These are phyloP conservation scores for Malassezia brasiliensis DNA, from an alignment of 1,284 basidiomycete genomes.

Conservation along the genomic window DNA sequence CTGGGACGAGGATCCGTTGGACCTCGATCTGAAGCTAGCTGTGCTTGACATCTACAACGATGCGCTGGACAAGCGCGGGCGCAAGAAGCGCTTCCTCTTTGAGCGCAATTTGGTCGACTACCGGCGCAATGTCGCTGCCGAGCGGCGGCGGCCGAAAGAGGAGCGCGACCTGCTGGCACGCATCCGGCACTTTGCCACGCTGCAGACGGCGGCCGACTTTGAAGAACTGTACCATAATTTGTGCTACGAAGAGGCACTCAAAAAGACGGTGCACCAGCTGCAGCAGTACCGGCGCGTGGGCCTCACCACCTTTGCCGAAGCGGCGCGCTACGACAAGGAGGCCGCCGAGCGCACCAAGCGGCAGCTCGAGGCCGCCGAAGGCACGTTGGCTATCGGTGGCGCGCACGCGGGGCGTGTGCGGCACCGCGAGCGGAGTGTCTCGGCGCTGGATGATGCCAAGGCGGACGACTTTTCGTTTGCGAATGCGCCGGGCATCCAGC, in stretches of 20 bases:
- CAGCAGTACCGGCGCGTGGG: slow-evolving; percentile 43
- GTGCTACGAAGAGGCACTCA: slow-evolving; percentile 51
- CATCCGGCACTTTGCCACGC: slow-evolving; percentile 78
- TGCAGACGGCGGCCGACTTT: slow-evolving; percentile 85
- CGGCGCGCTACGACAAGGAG: slow-evolving; percentile 38
- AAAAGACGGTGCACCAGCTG: slow-evolving; percentile 35
- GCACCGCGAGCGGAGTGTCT: slow-evolving; percentile 28
- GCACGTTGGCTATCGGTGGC: slow-evolving; percentile 15
- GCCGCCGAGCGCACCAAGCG: slow-evolving; percentile 35
- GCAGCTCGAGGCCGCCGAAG: slow-evolving; percentile 37
- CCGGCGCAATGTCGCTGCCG: slow-evolving; percentile 70
- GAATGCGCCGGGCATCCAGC: slow-evolving; percentile 32
- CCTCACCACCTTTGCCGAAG: slow-evolving; percentile 39
- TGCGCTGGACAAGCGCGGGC: slow-evolving; percentile 74
- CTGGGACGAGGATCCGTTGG: slow-evolving; percentile 65
- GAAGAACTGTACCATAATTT: slow-evolving; percentile 80
- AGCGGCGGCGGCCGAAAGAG: slow-evolving; percentile 80
- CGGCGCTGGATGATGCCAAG: slow-evolving; percentile 8
- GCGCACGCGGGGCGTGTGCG: slow-evolving; percentile 27
- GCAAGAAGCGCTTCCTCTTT: slow-evolving; percentile 83
- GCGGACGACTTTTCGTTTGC: slow-evolving; percentile 29
- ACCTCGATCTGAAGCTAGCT: slow-evolving; percentile 79
- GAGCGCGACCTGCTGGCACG: slow-evolving; percentile 82
- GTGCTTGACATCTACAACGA: slow-evolving; percentile 86
- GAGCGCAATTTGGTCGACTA: slow-evolving; percentile 85